Evolutionary conservation across 2,329 filamentous ascomycete species (phyloP).

Genomic region (Tolypocladium inflatum): DNA sequence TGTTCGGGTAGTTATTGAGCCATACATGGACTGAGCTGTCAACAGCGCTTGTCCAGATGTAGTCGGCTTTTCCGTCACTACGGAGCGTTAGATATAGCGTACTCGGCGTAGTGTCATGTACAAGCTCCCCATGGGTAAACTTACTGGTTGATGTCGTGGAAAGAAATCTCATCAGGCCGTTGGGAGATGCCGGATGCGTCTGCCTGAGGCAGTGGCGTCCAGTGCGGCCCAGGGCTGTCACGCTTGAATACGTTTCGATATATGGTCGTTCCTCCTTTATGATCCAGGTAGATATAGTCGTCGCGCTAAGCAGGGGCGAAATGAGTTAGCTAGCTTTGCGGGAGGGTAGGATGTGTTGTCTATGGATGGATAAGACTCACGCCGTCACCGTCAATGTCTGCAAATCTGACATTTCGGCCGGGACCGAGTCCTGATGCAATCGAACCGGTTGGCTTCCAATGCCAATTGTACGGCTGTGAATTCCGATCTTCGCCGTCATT

Average conservation of each 20-base stretch:
- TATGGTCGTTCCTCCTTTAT: not conserved
- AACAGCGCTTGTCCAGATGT: constrained; percentile 8
- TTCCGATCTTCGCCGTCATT: not conserved
- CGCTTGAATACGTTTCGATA: not conserved
- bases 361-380: not conserved
- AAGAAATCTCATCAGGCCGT: constrained; percentile 8
- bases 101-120: too few species aligned
- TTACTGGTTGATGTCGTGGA: constrained; percentile 9
- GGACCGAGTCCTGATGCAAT: constrained; percentile 8
- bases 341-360: not conserved
- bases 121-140: not conserved
- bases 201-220: not conserved
- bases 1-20: constrained; percentile 10
- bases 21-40: constrained; percentile 7
- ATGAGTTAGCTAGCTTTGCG: not conserved
- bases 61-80: constrained; percentile 11
- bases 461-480: not conserved
- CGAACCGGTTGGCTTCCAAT: constrained; percentile 1
- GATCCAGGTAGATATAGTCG: not conserved
- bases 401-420: constrained; percentile 8
- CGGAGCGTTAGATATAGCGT: too few species aligned
- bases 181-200: constrained; percentile 6
- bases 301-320: not conserved
- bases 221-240: not conserved
- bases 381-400: constrained; percentile 14